A percentile compares a stretch with the other conserved stretches of the same genome.
phyloP scores from a whole-genome alignment of 192 early-diverging fungal species.

The Entrophospora sp. region DNA sequence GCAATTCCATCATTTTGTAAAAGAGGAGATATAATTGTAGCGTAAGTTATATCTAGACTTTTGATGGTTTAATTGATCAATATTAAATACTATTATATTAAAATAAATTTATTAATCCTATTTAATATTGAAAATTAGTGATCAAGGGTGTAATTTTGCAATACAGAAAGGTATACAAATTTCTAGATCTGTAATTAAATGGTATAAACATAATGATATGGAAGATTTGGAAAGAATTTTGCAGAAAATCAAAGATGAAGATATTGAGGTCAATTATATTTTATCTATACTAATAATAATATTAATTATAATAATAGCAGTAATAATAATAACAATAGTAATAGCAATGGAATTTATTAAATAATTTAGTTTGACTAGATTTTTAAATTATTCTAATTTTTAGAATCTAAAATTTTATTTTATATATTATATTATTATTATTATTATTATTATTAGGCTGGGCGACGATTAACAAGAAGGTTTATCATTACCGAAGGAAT shows the following conservation, averaged over 20 bases:
- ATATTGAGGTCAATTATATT: conserved; percentile 41
- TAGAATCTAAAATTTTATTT: too few species aligned
- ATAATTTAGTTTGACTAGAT: too few species aligned
- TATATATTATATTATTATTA: neutral
- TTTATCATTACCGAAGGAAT: conserved; percentile 93
- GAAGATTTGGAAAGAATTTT: conserved; percentile 82
- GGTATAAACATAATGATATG: conserved; percentile 96
- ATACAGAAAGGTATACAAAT: conserved; percentile 83
- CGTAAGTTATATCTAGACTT: conserved; percentile 40
- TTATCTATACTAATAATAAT: too few species aligned
- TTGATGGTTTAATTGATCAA: neutral
- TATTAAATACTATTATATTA: neutral
- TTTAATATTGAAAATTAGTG: conserved; percentile 42
- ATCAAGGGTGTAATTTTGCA: conserved; percentile 79
- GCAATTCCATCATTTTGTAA: conserved; percentile 94
- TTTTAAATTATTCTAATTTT: too few species aligned
- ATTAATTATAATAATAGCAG: too few species aligned
- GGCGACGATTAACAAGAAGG: conserved; percentile 71
- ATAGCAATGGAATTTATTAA: too few species aligned
- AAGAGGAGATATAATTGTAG: conserved; percentile 88
- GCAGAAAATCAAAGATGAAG: conserved; percentile 60
- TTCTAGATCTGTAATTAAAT: conserved; percentile 78
- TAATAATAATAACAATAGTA: too few species aligned
- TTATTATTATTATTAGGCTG: neutral
- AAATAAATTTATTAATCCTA: conserved; percentile 1